A percentile compares a stretch with the other conserved stretches of the same genome.
Evolutionary conservation across 2,329 filamentous ascomycete species (phyloP).

Genomic region (Penicillium corylophilum): DNA sequence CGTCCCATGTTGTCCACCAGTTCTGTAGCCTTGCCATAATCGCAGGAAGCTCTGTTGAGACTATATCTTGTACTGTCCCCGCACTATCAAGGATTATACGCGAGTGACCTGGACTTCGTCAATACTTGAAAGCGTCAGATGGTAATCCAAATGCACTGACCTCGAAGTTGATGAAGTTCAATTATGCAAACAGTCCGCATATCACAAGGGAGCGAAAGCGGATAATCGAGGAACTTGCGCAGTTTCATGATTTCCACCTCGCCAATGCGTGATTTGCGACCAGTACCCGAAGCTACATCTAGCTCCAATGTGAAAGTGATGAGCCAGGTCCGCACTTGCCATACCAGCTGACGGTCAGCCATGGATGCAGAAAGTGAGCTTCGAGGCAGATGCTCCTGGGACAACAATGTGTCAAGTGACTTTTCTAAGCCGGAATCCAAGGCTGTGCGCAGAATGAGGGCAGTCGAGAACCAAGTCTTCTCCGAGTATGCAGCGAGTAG

Average conservation of each 20-base stretch:
- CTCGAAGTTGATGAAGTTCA: constrained; percentile 37
- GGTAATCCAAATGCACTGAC: constrained; percentile 5
- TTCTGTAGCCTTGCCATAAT: constrained; percentile 33
- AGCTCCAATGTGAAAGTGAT: constrained; percentile 37
- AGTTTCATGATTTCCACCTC: constrained; percentile 35
- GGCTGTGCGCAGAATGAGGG: constrained; percentile 36
- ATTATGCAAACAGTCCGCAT: constrained; percentile 38
- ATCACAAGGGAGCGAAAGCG: constrained; percentile 35
- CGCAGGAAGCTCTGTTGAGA: constrained; percentile 28
- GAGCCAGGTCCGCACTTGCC: constrained; percentile 37
- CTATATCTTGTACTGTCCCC: constrained; percentile 25
- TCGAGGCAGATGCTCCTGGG: constrained; percentile 31
- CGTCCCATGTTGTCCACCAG: constrained; percentile 38
- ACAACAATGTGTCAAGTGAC: constrained; percentile 32
- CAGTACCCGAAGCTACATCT: constrained; percentile 37
- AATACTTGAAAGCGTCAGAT: not conserved
- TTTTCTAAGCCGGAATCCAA: constrained; percentile 37
- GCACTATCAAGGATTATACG: constrained; percentile 32
- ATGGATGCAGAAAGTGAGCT: constrained; percentile 36
- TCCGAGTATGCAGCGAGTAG: constrained; percentile 37
- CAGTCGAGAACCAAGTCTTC: constrained; percentile 39
- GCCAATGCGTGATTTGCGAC: constrained; percentile 35
- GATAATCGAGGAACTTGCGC: constrained; percentile 36
- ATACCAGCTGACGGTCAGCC: constrained; percentile 35
- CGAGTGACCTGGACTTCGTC: constrained; percentile 21